Percentiles rank a stretch among this genome's conserved stretches.
These are phyloP conservation scores for Apiospora hydei DNA, from an alignment of 2,329 filamentous ascomycete genomes.

Conservation along the genomic window DNA sequence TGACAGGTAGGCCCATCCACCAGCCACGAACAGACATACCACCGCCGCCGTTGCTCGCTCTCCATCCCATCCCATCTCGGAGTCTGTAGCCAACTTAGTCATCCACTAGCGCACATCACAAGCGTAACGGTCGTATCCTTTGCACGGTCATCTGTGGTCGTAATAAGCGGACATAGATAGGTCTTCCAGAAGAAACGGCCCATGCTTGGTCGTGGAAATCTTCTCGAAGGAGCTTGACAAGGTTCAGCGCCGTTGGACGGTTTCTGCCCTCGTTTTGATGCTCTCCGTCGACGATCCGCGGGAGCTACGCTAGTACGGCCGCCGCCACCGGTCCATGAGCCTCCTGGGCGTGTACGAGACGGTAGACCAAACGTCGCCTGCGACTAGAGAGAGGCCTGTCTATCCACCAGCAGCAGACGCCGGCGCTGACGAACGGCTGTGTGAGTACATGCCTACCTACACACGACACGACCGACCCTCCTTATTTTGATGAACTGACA, in stretches of 20 bases:
- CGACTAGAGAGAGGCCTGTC: background rate
- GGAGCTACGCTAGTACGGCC: conserved; percentile 1
- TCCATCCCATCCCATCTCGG: background rate
- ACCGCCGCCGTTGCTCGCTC: background rate
- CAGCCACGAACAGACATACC: conserved; percentile 11
- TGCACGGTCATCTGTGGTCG: conserved; percentile 11
- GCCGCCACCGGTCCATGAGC: conserved; percentile 2
- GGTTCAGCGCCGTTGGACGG: background rate
- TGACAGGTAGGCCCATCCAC: background rate
- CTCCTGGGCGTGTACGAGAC: conserved; percentile 8
- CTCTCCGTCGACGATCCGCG: conserved; percentile 12
- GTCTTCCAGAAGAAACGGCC: conserved; percentile 18
- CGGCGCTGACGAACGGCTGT: background rate
- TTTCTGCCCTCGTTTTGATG: conserved; percentile 3
- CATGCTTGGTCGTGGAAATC: conserved; percentile 19
- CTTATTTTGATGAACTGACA: conserved; percentile 17
- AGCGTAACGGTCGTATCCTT: conserved; percentile 15
- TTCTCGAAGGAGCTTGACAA: conserved; percentile 19
- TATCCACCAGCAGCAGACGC: background rate
- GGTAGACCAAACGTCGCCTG: background rate
- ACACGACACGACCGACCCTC: background rate
- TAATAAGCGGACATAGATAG: conserved; percentile 19
- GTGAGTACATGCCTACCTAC: background rate
- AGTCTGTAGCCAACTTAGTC: conserved; percentile 15
- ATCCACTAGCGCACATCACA: conserved; percentile 18